A percentile compares a stretch with the other conserved stretches of the same genome.
phyloP scores from a whole-genome alignment of 176 grass and related monocot genomes.

The Zizania latifolia region DNA sequence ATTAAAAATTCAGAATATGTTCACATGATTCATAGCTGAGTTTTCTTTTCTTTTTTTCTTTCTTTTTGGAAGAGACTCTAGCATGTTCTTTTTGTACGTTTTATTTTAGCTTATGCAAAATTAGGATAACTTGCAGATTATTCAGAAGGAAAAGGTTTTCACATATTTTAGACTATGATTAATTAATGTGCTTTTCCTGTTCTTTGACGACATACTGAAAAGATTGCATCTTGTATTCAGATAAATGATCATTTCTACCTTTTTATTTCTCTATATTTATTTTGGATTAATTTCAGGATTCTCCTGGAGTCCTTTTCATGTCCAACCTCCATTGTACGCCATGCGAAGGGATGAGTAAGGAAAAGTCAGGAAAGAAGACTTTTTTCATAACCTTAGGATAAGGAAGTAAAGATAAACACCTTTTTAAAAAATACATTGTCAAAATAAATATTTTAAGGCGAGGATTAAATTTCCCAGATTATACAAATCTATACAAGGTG shows the following conservation, averaged over 20 bases:
- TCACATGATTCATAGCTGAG: slow-evolving; percentile 15
- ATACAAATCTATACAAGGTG: too few species aligned
- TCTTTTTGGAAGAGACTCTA: neutral
- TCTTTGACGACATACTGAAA: neutral
- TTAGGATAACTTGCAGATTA: neutral
- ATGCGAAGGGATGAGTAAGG: too few species aligned
- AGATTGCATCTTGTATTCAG: neutral
- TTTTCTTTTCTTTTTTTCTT: too few species aligned
- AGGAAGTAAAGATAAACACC: too few species aligned
- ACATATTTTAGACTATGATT: neutral
- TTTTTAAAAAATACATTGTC: too few species aligned
- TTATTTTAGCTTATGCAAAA: neutral
- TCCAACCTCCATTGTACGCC: too few species aligned
- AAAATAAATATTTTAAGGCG: too few species aligned
- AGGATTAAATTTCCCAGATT: too few species aligned
- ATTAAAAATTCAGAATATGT: neutral
- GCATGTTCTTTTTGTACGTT: neutral
- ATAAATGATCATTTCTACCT: neutral
- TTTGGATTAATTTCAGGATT: slow-evolving; percentile 19
- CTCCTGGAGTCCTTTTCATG: neutral
- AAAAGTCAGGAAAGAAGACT: too few species aligned
- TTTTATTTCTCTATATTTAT: neutral
- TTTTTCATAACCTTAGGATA: too few species aligned
- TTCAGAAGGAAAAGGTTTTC: neutral
- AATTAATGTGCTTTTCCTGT: neutral